phyloP scores from a whole-genome alignment of 83 land plant genomes.

The Picea engelmannii region DNA sequence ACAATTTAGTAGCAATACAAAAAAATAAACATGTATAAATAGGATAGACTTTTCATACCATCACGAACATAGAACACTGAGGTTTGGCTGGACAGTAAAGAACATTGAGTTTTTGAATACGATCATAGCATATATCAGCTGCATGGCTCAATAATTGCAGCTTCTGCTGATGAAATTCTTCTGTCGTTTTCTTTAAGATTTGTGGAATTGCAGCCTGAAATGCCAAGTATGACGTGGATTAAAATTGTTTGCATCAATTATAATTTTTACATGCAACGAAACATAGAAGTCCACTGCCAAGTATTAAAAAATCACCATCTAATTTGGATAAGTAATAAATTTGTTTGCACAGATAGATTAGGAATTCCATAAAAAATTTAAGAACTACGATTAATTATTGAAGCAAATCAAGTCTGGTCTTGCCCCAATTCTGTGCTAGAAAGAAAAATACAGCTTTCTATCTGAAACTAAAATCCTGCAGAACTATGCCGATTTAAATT shows the following conservation, averaged over 20 bases:
- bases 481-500: too few relatives aligned
- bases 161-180: slow-evolving; percentile 31
- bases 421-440: too few relatives aligned
- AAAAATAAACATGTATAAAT: background rate
- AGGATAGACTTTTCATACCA: slow-evolving; percentile 32
- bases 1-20: background rate
- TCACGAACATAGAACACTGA: slow-evolving; percentile 58
- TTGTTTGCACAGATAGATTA: background rate
- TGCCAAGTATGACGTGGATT: too few relatives aligned
- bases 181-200: slow-evolving; percentile 40
- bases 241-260: background rate
- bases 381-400: too few relatives aligned
- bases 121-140: slow-evolving; percentile 14
- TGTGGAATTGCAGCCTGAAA: slow-evolving; percentile 57
- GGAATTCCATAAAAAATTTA: background rate
- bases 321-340: background rate
- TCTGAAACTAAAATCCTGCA: too few relatives aligned
- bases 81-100: slow-evolving; percentile 56
- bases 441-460: too few relatives aligned
- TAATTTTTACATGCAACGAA: background rate
- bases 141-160: slow-evolving; percentile 17
- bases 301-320: background rate
- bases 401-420: too few relatives aligned
- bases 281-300: background rate
- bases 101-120: slow-evolving; percentile 39